These are phyloP conservation scores for Malassezia equina DNA, from an alignment of 1,284 basidiomycete species.

Conservation along the genomic window DNA sequence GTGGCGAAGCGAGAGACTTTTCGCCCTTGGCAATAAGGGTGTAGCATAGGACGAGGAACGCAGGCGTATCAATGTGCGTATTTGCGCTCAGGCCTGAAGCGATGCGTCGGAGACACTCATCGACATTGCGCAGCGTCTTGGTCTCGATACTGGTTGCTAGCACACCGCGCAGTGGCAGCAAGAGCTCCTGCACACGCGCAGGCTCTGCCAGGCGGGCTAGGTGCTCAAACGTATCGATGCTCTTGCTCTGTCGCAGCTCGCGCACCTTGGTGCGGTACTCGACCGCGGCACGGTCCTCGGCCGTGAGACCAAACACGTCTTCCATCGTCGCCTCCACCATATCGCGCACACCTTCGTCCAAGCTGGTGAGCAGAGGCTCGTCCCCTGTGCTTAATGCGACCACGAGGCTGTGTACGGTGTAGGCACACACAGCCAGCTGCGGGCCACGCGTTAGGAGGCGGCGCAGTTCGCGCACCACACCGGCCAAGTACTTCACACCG, in stretches of 20 bases:
- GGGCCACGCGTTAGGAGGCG: constrained; percentile 77
- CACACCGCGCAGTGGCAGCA: constrained; percentile 71
- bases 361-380: constrained; percentile 51
- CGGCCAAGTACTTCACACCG: constrained; percentile 64
- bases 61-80: constrained; percentile 59
- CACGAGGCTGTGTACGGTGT: constrained; percentile 70
- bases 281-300: constrained; percentile 75
- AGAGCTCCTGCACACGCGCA: constrained; percentile 60
- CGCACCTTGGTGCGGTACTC: constrained; percentile 74
- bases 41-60: constrained; percentile 73
- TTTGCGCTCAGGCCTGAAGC: constrained; percentile 78
- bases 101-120: constrained; percentile 76
- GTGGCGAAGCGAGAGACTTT: constrained; percentile 53
- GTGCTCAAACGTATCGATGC: constrained; percentile 45
- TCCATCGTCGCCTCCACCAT: constrained; percentile 77
- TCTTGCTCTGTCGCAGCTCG: constrained; percentile 45
- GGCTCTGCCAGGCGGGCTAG: constrained; percentile 34
- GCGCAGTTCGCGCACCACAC: constrained; percentile 69
- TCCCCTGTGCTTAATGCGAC: constrained; percentile 60
- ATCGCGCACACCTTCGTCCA: constrained; percentile 62
- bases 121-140: constrained; percentile 73
- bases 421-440: constrained; percentile 84
- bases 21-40: constrained; percentile 85
- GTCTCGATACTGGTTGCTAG: constrained; percentile 74
- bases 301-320: constrained; percentile 87